Evolutionary conservation across 1,284 basidiomycete genomes (phyloP), one percentile per base, ranked within the genome.

Genomic region (Apiotrichum akiyoshidainum): DNA sequence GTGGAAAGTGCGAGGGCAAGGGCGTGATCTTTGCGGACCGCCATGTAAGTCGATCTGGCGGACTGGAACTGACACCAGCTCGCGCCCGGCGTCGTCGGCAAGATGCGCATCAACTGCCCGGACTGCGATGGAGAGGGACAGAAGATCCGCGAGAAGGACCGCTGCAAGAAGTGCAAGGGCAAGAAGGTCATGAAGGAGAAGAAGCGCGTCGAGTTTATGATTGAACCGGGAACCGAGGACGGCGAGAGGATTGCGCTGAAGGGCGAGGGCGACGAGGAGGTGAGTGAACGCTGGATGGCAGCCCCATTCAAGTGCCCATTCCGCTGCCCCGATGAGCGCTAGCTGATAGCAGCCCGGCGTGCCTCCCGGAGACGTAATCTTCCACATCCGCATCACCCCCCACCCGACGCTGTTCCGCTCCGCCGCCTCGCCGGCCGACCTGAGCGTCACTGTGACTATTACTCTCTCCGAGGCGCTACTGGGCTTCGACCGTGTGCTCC

Each of bases 151-250:
- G 92, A 95, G 66, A 95, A 95, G 73, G 94, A 97, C 68, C 93
- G 90, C 63, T 98, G 94, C 81, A 97, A 93, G 78, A 94, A 91
- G 73, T 99, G 94, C 79, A 94, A 95, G 72, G 94, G 94, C 11
- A 83, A 84, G 55, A 89, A 88, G 74, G 89, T 86, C 0, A 83
- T 88, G 46, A 87, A 88, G 68, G 91, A 93, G 71, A 96, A 93
- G 81, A 90, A 88, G 50, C 85, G 89, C 52, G 86, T 91, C 65
- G 90, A 93, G 65, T 87, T 94, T 33, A 82, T 86, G 65, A 83
- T 98, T 46, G 90, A 94, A 69, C 87, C 86, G 55, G 94, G 94
- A n/a, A 93, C 92, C 84, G 78, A 85, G 9, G 85, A 94, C 69
- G 85, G 86, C 8, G 87, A 96, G 72, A 81, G 88, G 51, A 93